Evolutionary conservation across 345 rosid genomes (phyloP).

Genomic region (Capsella bursapastoris): DNA sequence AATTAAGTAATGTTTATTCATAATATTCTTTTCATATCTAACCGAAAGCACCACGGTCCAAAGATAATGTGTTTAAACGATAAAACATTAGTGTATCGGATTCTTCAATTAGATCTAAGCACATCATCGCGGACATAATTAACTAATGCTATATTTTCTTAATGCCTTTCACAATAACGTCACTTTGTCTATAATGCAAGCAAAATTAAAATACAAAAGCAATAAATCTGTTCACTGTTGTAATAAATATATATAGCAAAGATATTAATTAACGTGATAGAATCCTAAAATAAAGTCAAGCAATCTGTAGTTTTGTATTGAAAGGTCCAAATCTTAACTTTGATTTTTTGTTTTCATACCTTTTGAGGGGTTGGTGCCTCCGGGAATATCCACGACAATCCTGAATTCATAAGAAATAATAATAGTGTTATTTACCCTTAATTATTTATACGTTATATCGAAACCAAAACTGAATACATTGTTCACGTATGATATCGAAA

Average conservation of each 20-base stretch:
- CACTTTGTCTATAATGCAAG: conserved; percentile 3
- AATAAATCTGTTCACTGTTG: not conserved
- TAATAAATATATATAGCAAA: not conserved
- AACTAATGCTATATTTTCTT: not conserved
- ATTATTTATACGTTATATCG: not conserved
- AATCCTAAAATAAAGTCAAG: not conserved
- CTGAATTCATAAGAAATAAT: conserved; percentile 41
- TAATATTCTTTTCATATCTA: conserved; percentile 1
- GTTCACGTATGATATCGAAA: not conserved
- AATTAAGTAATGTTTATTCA: not conserved
- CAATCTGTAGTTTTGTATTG: not conserved
- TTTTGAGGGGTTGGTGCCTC: conserved; percentile 66
- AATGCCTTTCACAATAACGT: conserved; percentile 26
- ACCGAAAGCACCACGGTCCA: conserved; percentile 28
- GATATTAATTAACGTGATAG: not conserved
- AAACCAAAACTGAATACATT: not conserved
- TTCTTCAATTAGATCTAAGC: conserved; percentile 5
- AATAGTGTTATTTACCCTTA: not conserved
- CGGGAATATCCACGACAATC: conserved; percentile 82
- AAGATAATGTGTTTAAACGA: conserved; percentile 28
- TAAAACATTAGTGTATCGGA: not conserved
- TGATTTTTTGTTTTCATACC: conserved; percentile 44
- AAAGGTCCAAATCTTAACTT: not conserved
- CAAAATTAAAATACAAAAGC: not conserved
- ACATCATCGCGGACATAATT: conserved; percentile 13